phyloP scores from a whole-genome alignment of 345 rosid species.

The Tarenaya hassleriana region DNA sequence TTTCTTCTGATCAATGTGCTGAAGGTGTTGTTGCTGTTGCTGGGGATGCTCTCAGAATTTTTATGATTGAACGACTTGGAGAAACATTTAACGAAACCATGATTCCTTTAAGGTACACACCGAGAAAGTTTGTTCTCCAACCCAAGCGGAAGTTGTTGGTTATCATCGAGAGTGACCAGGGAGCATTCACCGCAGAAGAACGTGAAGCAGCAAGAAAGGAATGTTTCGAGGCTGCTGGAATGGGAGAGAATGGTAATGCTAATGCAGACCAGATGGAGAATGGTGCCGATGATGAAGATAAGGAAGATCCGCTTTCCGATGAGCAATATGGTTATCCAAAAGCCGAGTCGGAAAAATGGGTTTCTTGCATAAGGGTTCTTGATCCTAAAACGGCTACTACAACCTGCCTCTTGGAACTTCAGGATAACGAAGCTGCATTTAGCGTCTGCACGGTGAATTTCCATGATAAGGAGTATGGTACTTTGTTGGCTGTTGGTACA shows the following conservation, averaged over 20 bases:
- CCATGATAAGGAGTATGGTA: slow-evolving; percentile 93
- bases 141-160: slow-evolving; percentile 73
- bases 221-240: slow-evolving; percentile 74
- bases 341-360: slow-evolving; percentile 90
- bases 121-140: slow-evolving; percentile 84
- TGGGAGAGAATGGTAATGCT: slow-evolving; percentile 72
- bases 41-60: slow-evolving; percentile 89
- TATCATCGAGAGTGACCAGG: slow-evolving; percentile 93
- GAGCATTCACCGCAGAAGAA: slow-evolving; percentile 90
- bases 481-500: slow-evolving; percentile 91
- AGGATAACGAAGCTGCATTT: slow-evolving; percentile 95
- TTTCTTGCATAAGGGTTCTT: slow-evolving; percentile 92
- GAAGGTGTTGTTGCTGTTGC: slow-evolving; percentile 98
- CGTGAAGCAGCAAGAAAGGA: slow-evolving; percentile 94
- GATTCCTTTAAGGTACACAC: slow-evolving; percentile 90
- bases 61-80: slow-evolving; percentile 88
- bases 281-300: slow-evolving; percentile 57
- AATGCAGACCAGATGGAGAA: slow-evolving; percentile 45
- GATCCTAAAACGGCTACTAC: slow-evolving; percentile 76
- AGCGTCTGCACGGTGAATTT: slow-evolving; percentile 89
- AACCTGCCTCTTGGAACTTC: slow-evolving; percentile 92
- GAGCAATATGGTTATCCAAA: slow-evolving; percentile 99
- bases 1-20: slow-evolving; percentile 98
- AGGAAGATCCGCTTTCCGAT: slow-evolving; percentile 79
- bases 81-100: slow-evolving; percentile 92